Conservation (phyloP, 1,284 basidiomycete genomes). For the Ganoderma meredithae region DNA sequence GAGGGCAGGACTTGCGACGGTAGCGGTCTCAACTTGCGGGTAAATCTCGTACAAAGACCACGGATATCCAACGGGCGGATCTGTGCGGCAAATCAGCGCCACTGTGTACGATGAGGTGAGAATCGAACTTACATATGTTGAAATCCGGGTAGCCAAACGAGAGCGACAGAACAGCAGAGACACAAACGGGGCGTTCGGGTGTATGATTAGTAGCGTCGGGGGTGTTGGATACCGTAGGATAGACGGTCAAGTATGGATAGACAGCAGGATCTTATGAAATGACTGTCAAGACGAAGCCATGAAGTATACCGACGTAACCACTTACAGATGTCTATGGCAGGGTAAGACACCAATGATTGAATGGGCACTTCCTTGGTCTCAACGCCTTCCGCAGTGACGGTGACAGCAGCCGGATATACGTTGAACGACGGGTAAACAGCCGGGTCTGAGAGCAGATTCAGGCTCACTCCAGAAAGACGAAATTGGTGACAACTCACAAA, state of each 20-base stretch:
- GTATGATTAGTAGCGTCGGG: slow-evolving; percentile 2
- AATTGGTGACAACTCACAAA: slow-evolving; percentile 40
- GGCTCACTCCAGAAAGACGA: no score
- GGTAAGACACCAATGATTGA: slow-evolving; percentile 16
- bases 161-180: slow-evolving; percentile 11
- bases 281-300: neutral
- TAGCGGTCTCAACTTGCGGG: slow-evolving; percentile 20
- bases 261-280: slow-evolving; percentile 32
- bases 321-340: slow-evolving; percentile 26
- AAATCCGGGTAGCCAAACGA: slow-evolving; percentile 26
- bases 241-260: slow-evolving; percentile 32
- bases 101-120: neutral
- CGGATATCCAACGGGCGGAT: slow-evolving; percentile 48
- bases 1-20: neutral
- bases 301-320: neutral
- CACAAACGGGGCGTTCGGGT: neutral
- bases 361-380: slow-evolving; percentile 11
- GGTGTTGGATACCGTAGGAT: slow-evolving; percentile 20
- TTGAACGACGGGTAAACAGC: slow-evolving; percentile 39
- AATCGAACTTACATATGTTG: slow-evolving; percentile 33
- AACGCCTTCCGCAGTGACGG: slow-evolving; percentile 6
- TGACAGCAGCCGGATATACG: slow-evolving; percentile 36
- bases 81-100: slow-evolving; percentile 30
- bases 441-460: slow-evolving; percentile 28
- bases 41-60: slow-evolving; percentile 41